These are phyloP conservation scores for Kwoniella dendrophila DNA, from an alignment of 768 basidiomycete genomes.

Conservation along the genomic window DNA sequence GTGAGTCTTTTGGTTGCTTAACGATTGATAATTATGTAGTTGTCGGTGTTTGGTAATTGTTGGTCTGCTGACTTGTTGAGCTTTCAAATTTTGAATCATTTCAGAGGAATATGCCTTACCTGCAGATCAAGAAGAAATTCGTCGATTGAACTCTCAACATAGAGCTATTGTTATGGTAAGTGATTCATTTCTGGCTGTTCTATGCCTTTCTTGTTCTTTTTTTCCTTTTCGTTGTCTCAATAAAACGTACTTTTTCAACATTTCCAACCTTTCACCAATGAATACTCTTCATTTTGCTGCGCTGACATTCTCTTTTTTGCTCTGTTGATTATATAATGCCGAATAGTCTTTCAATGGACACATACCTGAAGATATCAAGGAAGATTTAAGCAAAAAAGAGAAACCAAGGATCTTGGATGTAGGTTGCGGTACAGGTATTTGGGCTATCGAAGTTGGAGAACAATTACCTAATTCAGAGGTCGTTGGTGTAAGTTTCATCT, in stretches of 20 bases:
- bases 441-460: conserved; percentile 21
- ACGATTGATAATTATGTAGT: neutral
- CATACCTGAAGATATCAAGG: neutral
- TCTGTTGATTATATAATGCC: no score
- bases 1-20: neutral
- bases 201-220: no score
- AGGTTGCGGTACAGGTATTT: conserved; percentile 25
- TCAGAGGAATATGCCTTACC: conserved; percentile 25
- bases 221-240: no score
- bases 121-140: conserved; percentile 7
- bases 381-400: neutral
- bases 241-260: no score
- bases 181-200: neutral
- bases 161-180: conserved; percentile 16
- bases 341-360: neutral
- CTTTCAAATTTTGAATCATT: no score
- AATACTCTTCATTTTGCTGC: no score
- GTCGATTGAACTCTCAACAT: conserved; percentile 22
- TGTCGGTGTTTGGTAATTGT: neutral
- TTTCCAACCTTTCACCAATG: no score
- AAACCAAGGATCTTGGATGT: conserved; percentile 17
- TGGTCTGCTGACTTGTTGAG: no score
- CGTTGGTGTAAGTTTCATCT: conserved; percentile 18
- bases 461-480: conserved; percentile 9
- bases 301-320: no score